A percentile compares a stretch with the other conserved stretches of the same genome.
These are phyloP conservation scores for Colletotrichum somersetense DNA, from an alignment of 2,329 filamentous ascomycete genomes.

Conservation along the genomic window DNA sequence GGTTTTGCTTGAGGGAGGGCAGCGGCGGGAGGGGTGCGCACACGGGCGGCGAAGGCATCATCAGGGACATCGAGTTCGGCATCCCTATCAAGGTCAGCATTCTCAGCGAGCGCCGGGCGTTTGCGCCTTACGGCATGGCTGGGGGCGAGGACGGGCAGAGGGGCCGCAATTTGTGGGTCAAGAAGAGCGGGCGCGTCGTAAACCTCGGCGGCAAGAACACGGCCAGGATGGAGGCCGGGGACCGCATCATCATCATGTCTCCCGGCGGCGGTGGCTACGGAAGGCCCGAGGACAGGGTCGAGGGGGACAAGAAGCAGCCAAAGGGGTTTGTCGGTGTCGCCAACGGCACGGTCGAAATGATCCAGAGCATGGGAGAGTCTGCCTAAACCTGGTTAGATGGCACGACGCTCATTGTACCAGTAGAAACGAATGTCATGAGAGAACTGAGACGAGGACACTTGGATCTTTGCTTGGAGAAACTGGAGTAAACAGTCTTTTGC, in stretches of 20 bases:
- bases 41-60: slow-evolving; percentile 74
- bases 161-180: slow-evolving; percentile 79
- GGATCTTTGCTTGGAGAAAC: background rate
- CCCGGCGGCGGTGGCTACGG: slow-evolving; percentile 74
- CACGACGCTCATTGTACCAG: background rate
- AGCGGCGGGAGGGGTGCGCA: slow-evolving; percentile 74
- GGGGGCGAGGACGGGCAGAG: slow-evolving; percentile 76
- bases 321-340: slow-evolving; percentile 31
- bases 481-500: background rate
- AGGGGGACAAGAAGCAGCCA: slow-evolving; percentile 8
- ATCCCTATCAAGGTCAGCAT: slow-evolving; percentile 78
- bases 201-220: slow-evolving; percentile 72
- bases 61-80: slow-evolving; percentile 79
- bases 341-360: slow-evolving; percentile 37
- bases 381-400: background rate
- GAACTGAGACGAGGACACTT: background rate
- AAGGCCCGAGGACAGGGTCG: slow-evolving; percentile 19
- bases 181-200: slow-evolving; percentile 55
- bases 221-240: slow-evolving; percentile 69
- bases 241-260: slow-evolving; percentile 71
- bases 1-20: slow-evolving; percentile 74
- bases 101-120: slow-evolving; percentile 76
- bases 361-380: slow-evolving; percentile 38
- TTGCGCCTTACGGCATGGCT: slow-evolving; percentile 78
- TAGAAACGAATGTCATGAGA: background rate